Conservation (phyloP, 2,329 filamentous ascomycete species). For the Aspergillus sp. region DNA sequence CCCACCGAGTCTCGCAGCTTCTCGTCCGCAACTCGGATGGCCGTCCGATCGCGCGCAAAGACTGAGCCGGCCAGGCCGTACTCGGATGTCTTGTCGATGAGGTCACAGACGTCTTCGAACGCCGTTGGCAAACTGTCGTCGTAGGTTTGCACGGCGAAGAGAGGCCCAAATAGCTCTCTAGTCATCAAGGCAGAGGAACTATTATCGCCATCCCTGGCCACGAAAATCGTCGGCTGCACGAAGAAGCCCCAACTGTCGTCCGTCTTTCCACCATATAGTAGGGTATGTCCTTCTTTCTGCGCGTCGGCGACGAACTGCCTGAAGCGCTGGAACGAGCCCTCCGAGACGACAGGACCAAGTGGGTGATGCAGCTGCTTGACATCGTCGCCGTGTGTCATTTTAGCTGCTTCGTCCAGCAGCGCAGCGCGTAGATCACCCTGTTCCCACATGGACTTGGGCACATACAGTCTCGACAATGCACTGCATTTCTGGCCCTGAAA, state of each 20-base stretch:
- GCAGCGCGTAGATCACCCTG: conserved; percentile 61
- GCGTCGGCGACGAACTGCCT: neutral
- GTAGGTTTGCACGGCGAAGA: conserved; percentile 73
- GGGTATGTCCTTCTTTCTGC: conserved; percentile 68
- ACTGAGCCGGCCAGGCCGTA: conserved; percentile 39
- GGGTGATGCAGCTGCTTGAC: neutral
- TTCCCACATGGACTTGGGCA: conserved; percentile 68
- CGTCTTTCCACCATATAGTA: conserved; percentile 72
- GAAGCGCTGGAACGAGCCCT: conserved; percentile 64
- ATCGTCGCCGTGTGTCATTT: neutral
- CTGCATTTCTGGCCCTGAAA: conserved; percentile 89
- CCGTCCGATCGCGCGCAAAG: conserved; percentile 38
- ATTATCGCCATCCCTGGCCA: conserved; percentile 48
- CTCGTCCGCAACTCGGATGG: conserved; percentile 37
- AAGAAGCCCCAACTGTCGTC: conserved; percentile 76
- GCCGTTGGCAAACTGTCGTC: conserved; percentile 55
- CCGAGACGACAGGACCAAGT: conserved; percentile 79
- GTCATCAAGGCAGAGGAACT: conserved; percentile 58
- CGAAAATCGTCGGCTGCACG: conserved; percentile 77
- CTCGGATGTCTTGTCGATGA: conserved; percentile 48
- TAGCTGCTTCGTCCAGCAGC: conserved; percentile 51
- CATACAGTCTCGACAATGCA: conserved; percentile 74
- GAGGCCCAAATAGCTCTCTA: conserved; percentile 77
- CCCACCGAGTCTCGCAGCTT: conserved; percentile 38
- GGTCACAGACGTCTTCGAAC: conserved; percentile 53